Evolutionary conservation across 1,139 yeast species (phyloP), one percentile per base, ranked within the genome.

Genomic region (Lipomyces yarrowii): DNA sequence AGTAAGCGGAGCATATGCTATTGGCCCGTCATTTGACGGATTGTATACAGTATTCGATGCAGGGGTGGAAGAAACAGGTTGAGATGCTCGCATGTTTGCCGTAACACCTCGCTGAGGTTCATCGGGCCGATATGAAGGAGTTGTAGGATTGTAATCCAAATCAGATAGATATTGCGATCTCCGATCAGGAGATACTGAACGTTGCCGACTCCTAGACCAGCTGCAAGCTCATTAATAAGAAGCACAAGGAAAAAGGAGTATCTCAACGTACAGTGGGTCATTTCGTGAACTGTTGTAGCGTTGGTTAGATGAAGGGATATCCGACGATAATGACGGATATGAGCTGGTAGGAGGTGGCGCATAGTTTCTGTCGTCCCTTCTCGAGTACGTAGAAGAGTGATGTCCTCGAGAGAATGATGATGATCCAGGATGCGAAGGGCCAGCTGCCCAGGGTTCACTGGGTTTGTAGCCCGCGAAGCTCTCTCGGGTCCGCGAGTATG

Each of bases 1-100:
- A 7, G 68, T 60, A 4, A 70, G 69, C 15, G 72, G 65, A 23
- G 67, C 71, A 53, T 63, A 67, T 15, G 70, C 67, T 39, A 46
- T 60, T 8, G 72, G 70, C 15, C 70, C 37, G 18, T 67, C 71
- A 18, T 57, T 55, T 8, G 63, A 56, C 4, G 60, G 55, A 23
- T 52, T 52, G 6, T 26, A 52, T 18, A 10, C 33, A n/a, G 21
- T 57, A 5, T 55, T 39, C 18, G 30, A 13, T 30, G 37, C 13
- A 37, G 15, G 15, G n/a, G 7, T 33, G 10, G 42, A 30, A 2
- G 30, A 35, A 30, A 33, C 23, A 46, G 30, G 57, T 18, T 52
- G 62, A 15, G 46, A 52, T 23, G 37, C 58, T 11, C 35, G 66
- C 33, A 10, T 32, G 21, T 8, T 26, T 26, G 26, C 42, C 30